Evolutionary conservation across 1,139 yeast genomes (phyloP), one percentile per base, ranked within the genome.

Genomic region (Kodamaea arcana): DNA sequence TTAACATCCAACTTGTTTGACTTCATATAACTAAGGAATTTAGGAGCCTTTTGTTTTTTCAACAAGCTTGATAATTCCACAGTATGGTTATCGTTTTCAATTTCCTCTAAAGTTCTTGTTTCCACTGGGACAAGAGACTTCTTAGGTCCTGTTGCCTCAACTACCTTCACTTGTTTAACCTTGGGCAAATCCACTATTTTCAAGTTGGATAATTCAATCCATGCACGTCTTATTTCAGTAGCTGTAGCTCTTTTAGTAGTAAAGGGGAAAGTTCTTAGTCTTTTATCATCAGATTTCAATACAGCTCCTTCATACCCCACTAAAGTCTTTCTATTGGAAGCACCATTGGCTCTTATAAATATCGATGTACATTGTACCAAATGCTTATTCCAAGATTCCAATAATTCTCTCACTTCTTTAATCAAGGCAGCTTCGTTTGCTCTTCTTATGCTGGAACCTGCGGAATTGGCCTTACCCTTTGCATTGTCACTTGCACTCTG

Each of bases 381-480:
- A 33, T 77, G 70, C 1, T 51, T 46, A 44, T 64, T 68, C 98
- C 99, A 92, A 15, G 67, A 62, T 4, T 56, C 60, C 31, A 92
- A 55, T 32, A 90, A 59, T 27, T 79, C 82, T 39, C 84, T 71
- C 6, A 92, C 80, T 45, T 94, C 98, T 37, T 74, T 71, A 37
- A 76, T 77, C 42, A 92, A 69, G 3, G 94, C 94, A 39, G 79
- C 83, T 57, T 94, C 98, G 51, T 90, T 90, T 48, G 87, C 80
- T 43, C 98, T 72, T 65, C 99, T 80, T 33, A 92, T 71, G 35
- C 80, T 78, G 2, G 97, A 83, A 39, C 99, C 99, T 0, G 97
- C 98, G 12, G 97, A 88, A 45, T 87, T 87, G 9, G 98, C 98
- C 55, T 90, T 90, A 3, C 98, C 97, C 45, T 83, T 77, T 1